These are phyloP conservation scores for Ilex asprella DNA, from an alignment of 257 asterid genomes.

Conservation along the genomic window DNA sequence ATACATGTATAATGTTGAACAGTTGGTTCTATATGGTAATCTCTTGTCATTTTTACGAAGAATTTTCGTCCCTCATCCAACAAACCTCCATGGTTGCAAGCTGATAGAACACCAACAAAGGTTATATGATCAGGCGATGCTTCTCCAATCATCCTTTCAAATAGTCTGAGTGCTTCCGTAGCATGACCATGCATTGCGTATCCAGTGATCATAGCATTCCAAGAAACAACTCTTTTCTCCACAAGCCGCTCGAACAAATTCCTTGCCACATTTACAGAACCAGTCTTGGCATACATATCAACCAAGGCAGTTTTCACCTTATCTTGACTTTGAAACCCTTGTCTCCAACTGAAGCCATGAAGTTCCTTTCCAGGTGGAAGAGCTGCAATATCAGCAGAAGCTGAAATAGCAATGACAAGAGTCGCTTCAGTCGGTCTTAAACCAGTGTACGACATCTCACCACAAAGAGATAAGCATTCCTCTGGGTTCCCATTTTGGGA, in stretches of 20 bases:
- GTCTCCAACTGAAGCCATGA: constrained; percentile 1
- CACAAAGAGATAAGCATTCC: neutral
- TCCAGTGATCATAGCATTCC: constrained; percentile 1
- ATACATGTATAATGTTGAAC: constrained; percentile 3
- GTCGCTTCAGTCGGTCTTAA: neutral
- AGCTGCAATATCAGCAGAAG: neutral
- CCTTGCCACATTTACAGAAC: constrained; percentile 1
- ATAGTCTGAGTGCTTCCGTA: neutral
- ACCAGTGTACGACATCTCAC: neutral
- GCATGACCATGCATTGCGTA: constrained; percentile 1
- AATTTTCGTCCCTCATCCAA: neutral
- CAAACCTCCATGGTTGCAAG: constrained; percentile 3
- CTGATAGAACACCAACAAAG: constrained; percentile 3
- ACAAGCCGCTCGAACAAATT: neutral
- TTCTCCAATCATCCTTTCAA: neutral
- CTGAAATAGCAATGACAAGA: neutral
- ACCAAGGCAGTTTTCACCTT: neutral
- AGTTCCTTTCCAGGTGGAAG: neutral
- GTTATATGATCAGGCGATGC: constrained; percentile 1
- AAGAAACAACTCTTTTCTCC: constrained; percentile 2
- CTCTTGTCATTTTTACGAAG: neutral
- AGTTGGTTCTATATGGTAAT: neutral
- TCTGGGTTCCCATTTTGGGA: constrained; percentile 1
- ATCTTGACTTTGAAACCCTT: neutral
- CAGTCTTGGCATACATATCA: neutral